Percentiles rank a stretch among this genome's conserved stretches.
Conservation (phyloP, 805 yeast genomes). For the Candida tallmaniae region DNA sequence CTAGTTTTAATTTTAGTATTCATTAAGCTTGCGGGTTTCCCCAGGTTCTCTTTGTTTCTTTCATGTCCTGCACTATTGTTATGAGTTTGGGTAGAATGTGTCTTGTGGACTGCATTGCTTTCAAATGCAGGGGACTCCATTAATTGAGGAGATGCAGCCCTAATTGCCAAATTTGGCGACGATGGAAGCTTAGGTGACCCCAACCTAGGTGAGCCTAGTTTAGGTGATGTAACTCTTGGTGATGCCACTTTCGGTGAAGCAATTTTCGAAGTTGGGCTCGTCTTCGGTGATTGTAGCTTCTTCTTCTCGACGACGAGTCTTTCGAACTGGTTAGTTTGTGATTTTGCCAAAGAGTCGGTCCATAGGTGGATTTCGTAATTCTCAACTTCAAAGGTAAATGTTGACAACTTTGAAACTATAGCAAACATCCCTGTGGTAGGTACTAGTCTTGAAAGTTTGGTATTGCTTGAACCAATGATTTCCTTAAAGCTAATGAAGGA, state of each 20-base stretch:
- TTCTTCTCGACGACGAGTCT: constrained; percentile 21
- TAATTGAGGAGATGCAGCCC: constrained; percentile 17
- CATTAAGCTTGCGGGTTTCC: constrained; percentile 13
- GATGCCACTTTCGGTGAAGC: too few relatives aligned
- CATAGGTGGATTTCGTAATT: constrained; percentile 49
- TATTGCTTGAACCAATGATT: constrained; percentile 36
- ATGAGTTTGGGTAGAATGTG: neutral
- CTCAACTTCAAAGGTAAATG: constrained; percentile 56
- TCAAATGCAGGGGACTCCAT: constrained; percentile 19
- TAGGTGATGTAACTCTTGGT: neutral
- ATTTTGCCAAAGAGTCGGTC: constrained; percentile 51
- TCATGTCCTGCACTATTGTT: neutral
- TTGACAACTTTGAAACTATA: constrained; percentile 48
- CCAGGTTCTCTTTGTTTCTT: neutral
- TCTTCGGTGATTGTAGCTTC: constrained; percentile 16
- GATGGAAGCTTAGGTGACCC: too few relatives aligned
- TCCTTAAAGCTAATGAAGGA: constrained; percentile 57
- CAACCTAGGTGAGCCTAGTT: too few relatives aligned
- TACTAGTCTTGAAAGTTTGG: constrained; percentile 22
- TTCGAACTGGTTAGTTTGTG: constrained; percentile 47
- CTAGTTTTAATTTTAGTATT: constrained; percentile 13
- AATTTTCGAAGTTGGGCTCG: constrained; percentile 21
- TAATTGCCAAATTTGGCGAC: neutral
- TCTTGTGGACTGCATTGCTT: neutral
- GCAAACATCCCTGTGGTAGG: constrained; percentile 50